These are phyloP conservation scores for Alternaria angustiovoidea DNA, from an alignment of 2,329 filamentous ascomycete species.

Conservation along the genomic window DNA sequence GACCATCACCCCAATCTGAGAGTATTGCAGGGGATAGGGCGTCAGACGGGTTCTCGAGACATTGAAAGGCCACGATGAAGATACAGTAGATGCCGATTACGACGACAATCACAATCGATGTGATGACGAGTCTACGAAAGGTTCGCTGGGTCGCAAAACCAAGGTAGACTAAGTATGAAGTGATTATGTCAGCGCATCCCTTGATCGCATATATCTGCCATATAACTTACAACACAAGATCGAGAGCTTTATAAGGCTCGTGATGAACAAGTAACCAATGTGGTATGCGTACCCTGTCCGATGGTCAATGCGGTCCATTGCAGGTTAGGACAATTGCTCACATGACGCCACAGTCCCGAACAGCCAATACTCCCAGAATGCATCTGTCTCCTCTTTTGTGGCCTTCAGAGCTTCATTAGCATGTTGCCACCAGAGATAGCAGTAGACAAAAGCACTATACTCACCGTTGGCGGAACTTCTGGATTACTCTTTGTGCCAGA, in stretches of 20 bases:
- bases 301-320: background rate
- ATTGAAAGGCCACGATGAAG: conserved; percentile 32
- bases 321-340: background rate
- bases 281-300: conserved; percentile 34
- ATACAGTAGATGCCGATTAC: conserved; percentile 22
- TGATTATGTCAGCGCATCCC: background rate
- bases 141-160: conserved; percentile 32
- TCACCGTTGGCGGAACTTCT: background rate
- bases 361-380: background rate
- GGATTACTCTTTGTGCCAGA: conserved; percentile 22
- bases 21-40: conserved; percentile 27
- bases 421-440: background rate
- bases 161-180: conserved; percentile 24
- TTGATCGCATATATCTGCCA: background rate
- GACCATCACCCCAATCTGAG: conserved; percentile 3
- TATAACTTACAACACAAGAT: conserved; percentile 24
- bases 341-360: conserved; percentile 27
- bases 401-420: background rate
- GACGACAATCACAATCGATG: conserved; percentile 23
- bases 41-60: conserved; percentile 24
- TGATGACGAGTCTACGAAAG: conserved; percentile 30
- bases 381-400: background rate
- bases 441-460: background rate
- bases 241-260: conserved; percentile 37
- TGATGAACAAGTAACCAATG: conserved; percentile 34